A percentile compares a stretch with the other conserved stretches of the same genome.
phyloP scores from a whole-genome alignment of 2,329 filamentous ascomycete genomes.

The Knoxdaviesia capensis region DNA sequence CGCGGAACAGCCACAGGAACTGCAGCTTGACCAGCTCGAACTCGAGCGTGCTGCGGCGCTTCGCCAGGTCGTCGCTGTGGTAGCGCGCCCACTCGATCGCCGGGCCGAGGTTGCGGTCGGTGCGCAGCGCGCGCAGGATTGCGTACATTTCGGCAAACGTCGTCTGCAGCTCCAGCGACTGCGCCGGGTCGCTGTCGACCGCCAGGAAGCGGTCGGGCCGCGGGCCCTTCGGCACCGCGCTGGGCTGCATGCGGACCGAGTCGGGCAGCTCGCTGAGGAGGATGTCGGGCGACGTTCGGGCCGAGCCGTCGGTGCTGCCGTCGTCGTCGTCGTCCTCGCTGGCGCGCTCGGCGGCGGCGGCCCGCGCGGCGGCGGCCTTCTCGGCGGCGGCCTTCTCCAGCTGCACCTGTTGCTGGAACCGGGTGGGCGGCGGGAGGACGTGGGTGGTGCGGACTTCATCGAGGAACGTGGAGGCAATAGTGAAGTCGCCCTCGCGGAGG shows the following conservation, averaged over 20 bases:
- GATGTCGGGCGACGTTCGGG: constrained; percentile 3
- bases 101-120: constrained; percentile 47
- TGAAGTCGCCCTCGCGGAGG: constrained; percentile 82
- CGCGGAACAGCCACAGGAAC: constrained; percentile 73
- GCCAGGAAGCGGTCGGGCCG: constrained; percentile 1
- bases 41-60: constrained; percentile 76
- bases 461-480: constrained; percentile 69
- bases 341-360: background rate
- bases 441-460: constrained; percentile 30
- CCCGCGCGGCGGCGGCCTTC: no score
- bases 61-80: constrained; percentile 53
- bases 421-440: background rate
- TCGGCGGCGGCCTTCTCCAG: no score
- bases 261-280: constrained; percentile 1
- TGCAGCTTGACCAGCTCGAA: constrained; percentile 85
- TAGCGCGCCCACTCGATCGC: constrained; percentile 73
- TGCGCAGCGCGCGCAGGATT: constrained; percentile 61
- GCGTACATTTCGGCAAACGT: constrained; percentile 82
- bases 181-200: constrained; percentile 32
- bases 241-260: constrained; percentile 11
- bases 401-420: constrained; percentile 2
- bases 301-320: constrained; percentile 7
- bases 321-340: constrained; percentile 11
- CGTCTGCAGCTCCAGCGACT: constrained; percentile 49
- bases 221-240: no score